A percentile compares a stretch with the other conserved stretches of the same genome.
Evolutionary conservation across 352 stramenopile genomes (phyloP).

Genomic region (Pythium guiyangense): DNA sequence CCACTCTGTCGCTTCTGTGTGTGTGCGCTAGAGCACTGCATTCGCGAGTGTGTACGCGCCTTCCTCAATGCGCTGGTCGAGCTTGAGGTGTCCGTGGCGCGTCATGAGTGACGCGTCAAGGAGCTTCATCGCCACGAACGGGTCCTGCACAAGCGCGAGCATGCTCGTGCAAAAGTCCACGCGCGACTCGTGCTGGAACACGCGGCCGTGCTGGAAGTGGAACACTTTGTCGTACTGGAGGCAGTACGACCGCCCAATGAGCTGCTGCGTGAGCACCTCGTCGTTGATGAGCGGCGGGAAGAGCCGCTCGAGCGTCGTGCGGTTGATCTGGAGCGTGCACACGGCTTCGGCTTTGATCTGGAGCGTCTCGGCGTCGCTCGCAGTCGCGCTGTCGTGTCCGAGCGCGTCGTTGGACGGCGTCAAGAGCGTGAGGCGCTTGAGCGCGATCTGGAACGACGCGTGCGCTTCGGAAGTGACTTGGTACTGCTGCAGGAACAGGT

Average conservation of each 20-base stretch:
- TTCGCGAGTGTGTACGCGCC: constrained; percentile 37
- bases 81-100: constrained; percentile 49
- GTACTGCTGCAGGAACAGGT: constrained; percentile 48
- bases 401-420: no score
- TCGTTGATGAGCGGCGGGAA: constrained; percentile 51
- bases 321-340: constrained; percentile 36
- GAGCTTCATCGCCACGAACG: constrained; percentile 50
- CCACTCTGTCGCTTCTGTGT: no score
- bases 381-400: no score
- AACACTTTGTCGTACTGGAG: constrained; percentile 74
- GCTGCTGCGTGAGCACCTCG: constrained; percentile 39
- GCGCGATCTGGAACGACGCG: constrained; percentile 20
- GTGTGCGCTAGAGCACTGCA: constrained; percentile 15
- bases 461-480: constrained; percentile 28
- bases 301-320: constrained; percentile 35
- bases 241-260: constrained; percentile 55
- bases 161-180: constrained; percentile 48
- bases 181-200: constrained; percentile 58
- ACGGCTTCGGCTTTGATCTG: constrained; percentile 37
- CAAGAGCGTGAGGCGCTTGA: constrained; percentile 22
- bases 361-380: constrained; percentile 18
- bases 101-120: constrained; percentile 48
- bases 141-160: constrained; percentile 42
- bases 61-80: constrained; percentile 35
- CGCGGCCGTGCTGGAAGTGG: constrained; percentile 36